Conservation (phyloP, 768 basidiomycete genomes). For the Udeniomyces megalosporus region DNA sequence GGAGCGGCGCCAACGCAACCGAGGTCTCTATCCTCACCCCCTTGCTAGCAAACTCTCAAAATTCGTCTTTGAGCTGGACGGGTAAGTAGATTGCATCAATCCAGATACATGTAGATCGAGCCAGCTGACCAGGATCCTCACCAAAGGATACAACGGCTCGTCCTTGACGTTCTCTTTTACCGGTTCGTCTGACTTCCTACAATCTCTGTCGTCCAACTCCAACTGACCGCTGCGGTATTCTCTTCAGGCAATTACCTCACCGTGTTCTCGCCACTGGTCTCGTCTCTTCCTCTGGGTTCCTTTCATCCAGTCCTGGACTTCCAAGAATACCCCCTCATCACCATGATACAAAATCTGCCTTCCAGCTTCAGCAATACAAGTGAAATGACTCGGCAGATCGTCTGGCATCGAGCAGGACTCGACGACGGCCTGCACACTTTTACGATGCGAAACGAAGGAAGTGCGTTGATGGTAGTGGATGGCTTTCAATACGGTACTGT, state of each 20-base stretch:
- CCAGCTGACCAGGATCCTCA: not conserved
- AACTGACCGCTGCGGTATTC: too few relatives aligned
- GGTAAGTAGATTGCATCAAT: too few relatives aligned
- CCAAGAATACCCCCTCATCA: not conserved
- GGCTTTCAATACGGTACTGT: not conserved
- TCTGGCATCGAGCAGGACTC: not conserved
- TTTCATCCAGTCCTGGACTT: slow-evolving; percentile 8
- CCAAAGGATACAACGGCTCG: not conserved
- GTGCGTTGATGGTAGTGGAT: slow-evolving; percentile 5
- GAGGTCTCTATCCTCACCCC: not conserved
- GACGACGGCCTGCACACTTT: not conserved
- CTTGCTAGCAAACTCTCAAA: not conserved
- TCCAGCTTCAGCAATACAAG: not conserved
- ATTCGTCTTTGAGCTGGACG: slow-evolving; percentile 6
- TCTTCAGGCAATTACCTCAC: not conserved
- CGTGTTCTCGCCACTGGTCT: not conserved
- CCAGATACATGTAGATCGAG: too few relatives aligned
- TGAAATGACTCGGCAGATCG: not conserved
- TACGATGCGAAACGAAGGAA: not conserved
- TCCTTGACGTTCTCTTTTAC: not conserved
- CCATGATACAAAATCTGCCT: not conserved
- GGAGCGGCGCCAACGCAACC: not conserved
- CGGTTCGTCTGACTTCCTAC: not conserved
- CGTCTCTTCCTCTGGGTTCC: not conserved
- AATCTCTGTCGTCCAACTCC: not conserved